These are phyloP conservation scores for Boletus pseudo-olivaceus DNA, from an alignment of 768 basidiomycete genomes.

Conservation along the genomic window DNA sequence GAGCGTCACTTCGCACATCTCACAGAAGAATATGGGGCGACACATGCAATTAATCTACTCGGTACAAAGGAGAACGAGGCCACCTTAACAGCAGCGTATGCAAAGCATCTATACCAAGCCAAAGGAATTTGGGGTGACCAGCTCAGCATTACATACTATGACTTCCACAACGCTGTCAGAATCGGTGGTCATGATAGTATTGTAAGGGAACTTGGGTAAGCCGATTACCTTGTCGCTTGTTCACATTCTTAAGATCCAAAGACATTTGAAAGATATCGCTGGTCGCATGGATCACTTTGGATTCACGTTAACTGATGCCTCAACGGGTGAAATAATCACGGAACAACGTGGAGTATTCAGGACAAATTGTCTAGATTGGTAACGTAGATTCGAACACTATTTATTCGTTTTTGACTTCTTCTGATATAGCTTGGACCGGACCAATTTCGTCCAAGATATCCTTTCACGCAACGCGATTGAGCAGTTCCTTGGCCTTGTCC, in stretches of 20 bases:
- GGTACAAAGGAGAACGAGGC: conserved; percentile 92
- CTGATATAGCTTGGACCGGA: conserved; percentile 77
- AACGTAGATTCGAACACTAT: neutral
- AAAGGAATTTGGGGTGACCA: conserved; percentile 60
- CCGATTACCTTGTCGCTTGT: neutral
- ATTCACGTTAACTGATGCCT: conserved; percentile 76
- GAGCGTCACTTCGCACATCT: conserved; percentile 89
- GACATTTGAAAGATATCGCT: conserved; percentile 55
- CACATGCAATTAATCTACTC: conserved; percentile 89
- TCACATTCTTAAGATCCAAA: conserved; percentile 28
- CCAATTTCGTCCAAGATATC: conserved; percentile 96
- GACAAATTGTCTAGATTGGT: conserved; percentile 96
- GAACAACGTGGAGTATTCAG: conserved; percentile 90
- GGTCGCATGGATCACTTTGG: conserved; percentile 76
- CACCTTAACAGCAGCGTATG: conserved; percentile 77
- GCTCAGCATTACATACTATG: conserved; percentile 82
- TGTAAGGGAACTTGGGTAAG: conserved; percentile 65
- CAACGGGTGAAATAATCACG: conserved; percentile 69
- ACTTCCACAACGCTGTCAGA: conserved; percentile 86
- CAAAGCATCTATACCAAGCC: conserved; percentile 70
- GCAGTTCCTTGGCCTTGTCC: conserved; percentile 76
- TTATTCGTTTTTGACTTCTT: conserved; percentile 1
- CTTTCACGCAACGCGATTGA: conserved; percentile 79
- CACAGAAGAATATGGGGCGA: conserved; percentile 77
- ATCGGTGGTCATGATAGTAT: conserved; percentile 86